Evolutionary conservation across 306 rosid genomes (phyloP), one percentile per base, ranked within the genome.

Genomic region (Glycine latifolia): DNA sequence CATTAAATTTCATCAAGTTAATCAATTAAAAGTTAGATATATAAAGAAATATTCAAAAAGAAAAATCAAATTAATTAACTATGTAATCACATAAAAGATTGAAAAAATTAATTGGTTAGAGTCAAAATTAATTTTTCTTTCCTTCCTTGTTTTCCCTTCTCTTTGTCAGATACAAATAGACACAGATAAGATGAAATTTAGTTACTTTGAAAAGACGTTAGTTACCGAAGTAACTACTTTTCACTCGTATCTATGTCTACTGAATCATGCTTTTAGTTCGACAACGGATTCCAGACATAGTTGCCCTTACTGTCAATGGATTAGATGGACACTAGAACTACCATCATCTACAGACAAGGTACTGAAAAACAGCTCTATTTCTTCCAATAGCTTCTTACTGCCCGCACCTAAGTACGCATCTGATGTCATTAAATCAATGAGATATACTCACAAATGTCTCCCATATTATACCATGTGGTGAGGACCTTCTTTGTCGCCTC

Each of bases 371-470:
- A 80, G 70, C 82, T 91, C 96, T 58, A 90, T 91, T 89, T 93
- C n/a, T n/a, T n/a, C n/a, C n/a, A n/a, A n/a, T n/a, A n/a, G n/a
- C n/a, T n/a, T n/a, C n/a, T n/a, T n/a, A n/a, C n/a, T n/a, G n/a
- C n/a, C n/a, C n/a, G n/a, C n/a, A n/a, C 97, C 26, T 20, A 20
- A 20, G 26, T 20, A 20, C 26, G 26, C 88, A 46, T 82, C 87
- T n/a, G 97, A 90, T 82, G 89, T 70, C 91, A 95, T 88, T 89
- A 91, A 86, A 83, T 65, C 85, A 76, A 89, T 80, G 78, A 95
- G 94, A 84, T 85, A 84, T 85, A 86, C 76, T 82, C 83, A 74
- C 89, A 87, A 76, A 87, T 80, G 69, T 91, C 90, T 80, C 83
- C 91, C 75, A 78, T 60, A 77, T 86, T 90, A 81, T 82, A 69